A percentile compares a stretch with the other conserved stretches of the same genome.
Evolutionary conservation across 116 monocot species (phyloP).

Genomic region (Cymodocea nodosa): DNA sequence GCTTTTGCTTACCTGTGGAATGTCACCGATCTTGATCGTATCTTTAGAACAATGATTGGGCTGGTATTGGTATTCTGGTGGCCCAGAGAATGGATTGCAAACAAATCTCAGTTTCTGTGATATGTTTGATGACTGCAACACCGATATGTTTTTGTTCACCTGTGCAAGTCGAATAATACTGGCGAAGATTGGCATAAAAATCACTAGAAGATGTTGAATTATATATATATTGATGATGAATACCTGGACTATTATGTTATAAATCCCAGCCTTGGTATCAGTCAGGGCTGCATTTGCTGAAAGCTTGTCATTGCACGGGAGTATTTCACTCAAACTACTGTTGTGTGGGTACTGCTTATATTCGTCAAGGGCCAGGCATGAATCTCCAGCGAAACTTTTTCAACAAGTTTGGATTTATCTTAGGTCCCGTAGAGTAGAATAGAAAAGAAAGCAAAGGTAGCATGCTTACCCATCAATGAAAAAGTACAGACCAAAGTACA

Average conservation of each 20-base stretch:
- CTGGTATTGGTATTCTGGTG: constrained; percentile 72
- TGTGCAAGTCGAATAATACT: constrained; percentile 6
- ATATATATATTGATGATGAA: too few relatives aligned
- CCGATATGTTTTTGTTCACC: constrained; percentile 77
- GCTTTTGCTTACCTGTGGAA: constrained; percentile 38
- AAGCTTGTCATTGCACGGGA: constrained; percentile 49
- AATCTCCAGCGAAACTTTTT: constrained; percentile 70
- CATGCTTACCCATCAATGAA: constrained; percentile 63
- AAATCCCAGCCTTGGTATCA: constrained; percentile 39
- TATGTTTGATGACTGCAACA: constrained; percentile 11
- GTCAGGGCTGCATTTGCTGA: constrained; percentile 29
- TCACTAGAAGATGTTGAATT: not conserved
- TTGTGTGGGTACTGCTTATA: constrained; percentile 44
- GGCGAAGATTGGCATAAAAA: not conserved
- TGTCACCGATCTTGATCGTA: constrained; percentile 56
- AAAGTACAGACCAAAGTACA: constrained; percentile 70
- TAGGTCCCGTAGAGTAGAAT: not conserved
- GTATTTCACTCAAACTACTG: constrained; percentile 63
- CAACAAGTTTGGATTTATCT: too few relatives aligned
- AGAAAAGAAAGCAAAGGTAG: not conserved
- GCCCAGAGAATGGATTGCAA: constrained; percentile 88
- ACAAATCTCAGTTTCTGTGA: constrained; percentile 32
- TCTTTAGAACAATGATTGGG: constrained; percentile 57
- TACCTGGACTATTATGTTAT: constrained; percentile 54
- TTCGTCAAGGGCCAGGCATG: constrained; percentile 68